phyloP scores from a whole-genome alignment of 2,329 filamentous ascomycete genomes.

The Furcasterigmium sp. region DNA sequence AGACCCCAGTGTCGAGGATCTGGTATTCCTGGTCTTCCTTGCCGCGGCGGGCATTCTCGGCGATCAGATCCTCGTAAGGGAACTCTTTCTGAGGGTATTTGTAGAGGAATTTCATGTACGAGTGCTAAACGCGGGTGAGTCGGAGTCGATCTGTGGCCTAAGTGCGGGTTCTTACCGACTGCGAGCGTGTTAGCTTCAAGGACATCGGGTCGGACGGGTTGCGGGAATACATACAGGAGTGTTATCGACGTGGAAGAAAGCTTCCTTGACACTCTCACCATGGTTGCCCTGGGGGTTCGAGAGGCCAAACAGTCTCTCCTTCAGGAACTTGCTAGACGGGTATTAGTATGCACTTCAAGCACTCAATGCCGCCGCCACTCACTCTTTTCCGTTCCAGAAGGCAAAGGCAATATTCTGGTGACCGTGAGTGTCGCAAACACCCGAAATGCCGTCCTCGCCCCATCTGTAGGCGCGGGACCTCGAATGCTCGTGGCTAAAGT shows the following conservation, averaged over 20 bases:
- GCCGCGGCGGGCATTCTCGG: constrained; percentile 74
- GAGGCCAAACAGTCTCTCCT: constrained; percentile 89
- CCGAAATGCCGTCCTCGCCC: constrained; percentile 96
- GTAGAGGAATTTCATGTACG: constrained; percentile 98
- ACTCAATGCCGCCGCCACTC: constrained; percentile 17
- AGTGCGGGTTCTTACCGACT: constrained; percentile 9
- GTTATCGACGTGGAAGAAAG: constrained; percentile 94
- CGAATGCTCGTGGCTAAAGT: constrained; percentile 91
- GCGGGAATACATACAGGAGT: constrained; percentile 54
- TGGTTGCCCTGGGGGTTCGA: constrained; percentile 97
- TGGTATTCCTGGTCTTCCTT: constrained; percentile 85
- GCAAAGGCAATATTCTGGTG: constrained; percentile 89
- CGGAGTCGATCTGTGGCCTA: neutral
- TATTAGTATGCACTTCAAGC: constrained; percentile 30
- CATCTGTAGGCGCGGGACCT: constrained; percentile 85
- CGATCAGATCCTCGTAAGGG: constrained; percentile 81
- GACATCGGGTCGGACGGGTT: constrained; percentile 1
- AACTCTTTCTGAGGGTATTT: constrained; percentile 92
- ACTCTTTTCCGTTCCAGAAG: constrained; percentile 99
- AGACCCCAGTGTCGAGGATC: constrained; percentile 80
- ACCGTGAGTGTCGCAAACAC: constrained; percentile 86
- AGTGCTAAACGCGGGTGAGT: constrained; percentile 56
- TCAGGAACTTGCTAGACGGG: constrained; percentile 70
- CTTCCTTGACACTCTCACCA: constrained; percentile 94
- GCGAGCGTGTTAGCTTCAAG: constrained; percentile 1